Conservation (phyloP, 1,139 yeast genomes). For the Groenewaldozyma auringiensis region DNA sequence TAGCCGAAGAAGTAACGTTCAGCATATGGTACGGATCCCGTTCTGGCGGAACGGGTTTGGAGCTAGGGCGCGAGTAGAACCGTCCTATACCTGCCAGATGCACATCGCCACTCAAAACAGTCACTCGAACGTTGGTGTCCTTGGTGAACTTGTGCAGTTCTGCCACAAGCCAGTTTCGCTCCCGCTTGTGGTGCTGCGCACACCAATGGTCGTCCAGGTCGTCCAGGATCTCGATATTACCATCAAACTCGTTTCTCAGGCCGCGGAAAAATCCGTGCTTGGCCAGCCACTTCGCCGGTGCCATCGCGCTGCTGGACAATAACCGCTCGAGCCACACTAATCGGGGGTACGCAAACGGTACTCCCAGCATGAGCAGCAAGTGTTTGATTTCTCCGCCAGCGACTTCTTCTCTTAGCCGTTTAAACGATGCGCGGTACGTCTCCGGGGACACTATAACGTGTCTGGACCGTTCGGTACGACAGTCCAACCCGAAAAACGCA, state of each 20-base stretch:
- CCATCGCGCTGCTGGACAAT: conserved; percentile 46
- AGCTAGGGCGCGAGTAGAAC: conserved; percentile 49
- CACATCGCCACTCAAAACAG: conserved; percentile 88
- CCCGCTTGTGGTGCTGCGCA: conserved; percentile 71
- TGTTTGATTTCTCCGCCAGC: conserved; percentile 59
- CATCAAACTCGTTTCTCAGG: conserved; percentile 79
- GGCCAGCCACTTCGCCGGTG: conserved; percentile 63
- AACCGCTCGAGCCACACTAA: conserved; percentile 81
- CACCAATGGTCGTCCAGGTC: conserved; percentile 98
- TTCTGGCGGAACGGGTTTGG: conserved; percentile 43
- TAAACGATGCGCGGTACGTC: conserved; percentile 56
- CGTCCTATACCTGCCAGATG: conserved; percentile 83
- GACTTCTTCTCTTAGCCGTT: conserved; percentile 51
- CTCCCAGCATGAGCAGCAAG: conserved; percentile 75
- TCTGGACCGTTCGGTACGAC: conserved; percentile 80
- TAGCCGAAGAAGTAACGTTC: conserved; percentile 83
- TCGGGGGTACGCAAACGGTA: conserved; percentile 91
- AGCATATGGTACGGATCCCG: conserved; percentile 69
- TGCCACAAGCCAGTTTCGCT: conserved; percentile 57
- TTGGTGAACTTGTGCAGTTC: conserved; percentile 58
- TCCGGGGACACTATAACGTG: conserved; percentile 47
- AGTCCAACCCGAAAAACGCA: conserved; percentile 73
- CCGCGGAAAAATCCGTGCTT: conserved; percentile 56
- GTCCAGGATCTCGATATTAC: conserved; percentile 80
- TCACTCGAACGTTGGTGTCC: conserved; percentile 56